phyloP scores from a whole-genome alignment of 176 grass and related monocot species.

The Avena insularis region DNA sequence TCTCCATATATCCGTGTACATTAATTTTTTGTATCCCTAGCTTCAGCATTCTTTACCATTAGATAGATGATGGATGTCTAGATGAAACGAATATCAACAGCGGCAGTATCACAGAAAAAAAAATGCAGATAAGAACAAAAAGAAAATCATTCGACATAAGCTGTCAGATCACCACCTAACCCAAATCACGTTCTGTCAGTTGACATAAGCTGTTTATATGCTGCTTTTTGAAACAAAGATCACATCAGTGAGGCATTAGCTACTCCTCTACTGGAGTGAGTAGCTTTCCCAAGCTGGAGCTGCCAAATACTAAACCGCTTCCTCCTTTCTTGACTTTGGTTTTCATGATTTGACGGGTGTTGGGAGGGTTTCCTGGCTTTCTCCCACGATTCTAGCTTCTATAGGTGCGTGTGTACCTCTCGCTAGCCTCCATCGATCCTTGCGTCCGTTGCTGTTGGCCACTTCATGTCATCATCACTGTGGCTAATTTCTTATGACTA shows the following conservation, averaged over 20 bases:
- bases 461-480: not conserved
- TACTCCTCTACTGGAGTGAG: not conserved
- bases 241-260: conserved; percentile 38
- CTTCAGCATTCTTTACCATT: not conserved
- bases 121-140: not conserved
- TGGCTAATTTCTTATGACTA: not conserved
- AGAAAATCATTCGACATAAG: not conserved
- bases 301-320: not conserved
- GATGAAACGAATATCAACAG: conserved; percentile 10
- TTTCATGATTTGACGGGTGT: conserved; percentile 28
- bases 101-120: not conserved
- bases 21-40: not conserved
- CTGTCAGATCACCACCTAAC: not conserved
- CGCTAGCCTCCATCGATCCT: not conserved
- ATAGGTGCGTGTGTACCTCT: conserved; percentile 35
- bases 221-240: conserved; percentile 41
- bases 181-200: conserved; percentile 18
- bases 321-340: conserved; percentile 30
- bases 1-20: not conserved
- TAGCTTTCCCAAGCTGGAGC: not conserved
- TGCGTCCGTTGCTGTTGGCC: not conserved
- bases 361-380: conserved; percentile 63
- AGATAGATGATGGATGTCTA: not conserved
- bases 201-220: not conserved
- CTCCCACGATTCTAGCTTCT: conserved; percentile 46